These are phyloP conservation scores for Musa balbisiana DNA, from an alignment of 202 grass and related monocot genomes.

Conservation along the genomic window DNA sequence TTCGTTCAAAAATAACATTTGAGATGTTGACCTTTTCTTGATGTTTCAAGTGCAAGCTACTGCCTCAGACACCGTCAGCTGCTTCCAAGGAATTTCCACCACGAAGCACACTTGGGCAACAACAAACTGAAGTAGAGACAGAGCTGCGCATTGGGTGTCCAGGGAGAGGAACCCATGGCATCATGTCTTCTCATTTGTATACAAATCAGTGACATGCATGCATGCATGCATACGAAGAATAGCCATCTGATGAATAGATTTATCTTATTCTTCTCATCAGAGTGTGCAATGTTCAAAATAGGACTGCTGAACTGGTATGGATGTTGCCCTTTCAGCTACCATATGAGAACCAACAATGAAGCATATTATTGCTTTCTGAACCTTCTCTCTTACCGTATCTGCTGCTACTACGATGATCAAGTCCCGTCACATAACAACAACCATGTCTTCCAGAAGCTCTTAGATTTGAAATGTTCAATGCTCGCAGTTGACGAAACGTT, in stretches of 20 bases:
- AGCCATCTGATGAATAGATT: neutral
- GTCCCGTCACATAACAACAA: too few species aligned
- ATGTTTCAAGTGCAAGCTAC: slow-evolving; percentile 1
- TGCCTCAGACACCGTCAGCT: neutral
- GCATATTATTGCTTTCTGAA: too few species aligned
- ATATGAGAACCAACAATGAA: too few species aligned
- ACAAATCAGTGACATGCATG: neutral
- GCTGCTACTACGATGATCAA: too few species aligned
- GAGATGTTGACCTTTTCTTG: neutral
- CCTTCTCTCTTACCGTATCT: too few species aligned
- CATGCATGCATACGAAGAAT: neutral
- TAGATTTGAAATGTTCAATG: too few species aligned
- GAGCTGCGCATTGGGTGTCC: slow-evolving; percentile 35
- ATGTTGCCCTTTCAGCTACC: too few species aligned
- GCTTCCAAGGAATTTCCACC: slow-evolving; percentile 3
- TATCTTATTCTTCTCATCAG: too few species aligned
- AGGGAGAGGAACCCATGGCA: neutral
- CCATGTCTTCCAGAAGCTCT: too few species aligned
- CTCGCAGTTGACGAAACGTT: too few species aligned
- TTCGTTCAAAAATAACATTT: slow-evolving; percentile 6
- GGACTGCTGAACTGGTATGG: too few species aligned
- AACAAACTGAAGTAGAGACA: slow-evolving; percentile 30
- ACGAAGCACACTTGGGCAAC: neutral
- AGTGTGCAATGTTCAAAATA: too few species aligned
- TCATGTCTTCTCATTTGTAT: neutral